Evolutionary conservation across 2,329 filamentous ascomycete species (phyloP).

Genomic region (Escovopsis sp.): DNA sequence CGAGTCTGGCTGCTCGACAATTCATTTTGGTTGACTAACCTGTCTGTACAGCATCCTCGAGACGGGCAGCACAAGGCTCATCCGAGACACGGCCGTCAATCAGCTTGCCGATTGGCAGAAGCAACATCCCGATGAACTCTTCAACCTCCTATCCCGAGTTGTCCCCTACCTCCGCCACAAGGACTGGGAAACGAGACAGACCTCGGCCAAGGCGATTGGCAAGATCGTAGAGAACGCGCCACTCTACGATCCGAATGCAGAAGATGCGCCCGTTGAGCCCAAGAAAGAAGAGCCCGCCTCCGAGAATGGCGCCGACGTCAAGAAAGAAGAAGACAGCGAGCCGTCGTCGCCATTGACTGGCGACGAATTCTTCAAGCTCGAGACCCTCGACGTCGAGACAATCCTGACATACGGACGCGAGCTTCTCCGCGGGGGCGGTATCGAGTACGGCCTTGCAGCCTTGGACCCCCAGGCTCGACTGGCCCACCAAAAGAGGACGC

Average conservation of each 20-base stretch:
- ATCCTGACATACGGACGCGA: slow-evolving; percentile 76
- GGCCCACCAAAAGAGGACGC: slow-evolving; percentile 77
- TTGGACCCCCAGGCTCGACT: slow-evolving; percentile 72
- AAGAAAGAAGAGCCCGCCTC: slow-evolving; percentile 24
- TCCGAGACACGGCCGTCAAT: slow-evolving; percentile 91
- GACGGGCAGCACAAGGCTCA: slow-evolving; percentile 90
- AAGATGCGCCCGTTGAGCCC: slow-evolving; percentile 24
- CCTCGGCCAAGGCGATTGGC: slow-evolving; percentile 84
- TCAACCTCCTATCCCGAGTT: slow-evolving; percentile 84
- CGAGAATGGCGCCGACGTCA: slow-evolving; percentile 29
- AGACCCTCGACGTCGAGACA: slow-evolving; percentile 59
- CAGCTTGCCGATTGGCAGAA: slow-evolving; percentile 97
- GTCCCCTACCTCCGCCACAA: slow-evolving; percentile 92
- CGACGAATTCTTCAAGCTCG: slow-evolving; percentile 55
- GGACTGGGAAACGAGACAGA: slow-evolving; percentile 92
- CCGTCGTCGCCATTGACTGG: slow-evolving; percentile 27
- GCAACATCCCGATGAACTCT: slow-evolving; percentile 91
- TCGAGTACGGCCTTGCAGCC: slow-evolving; percentile 71
- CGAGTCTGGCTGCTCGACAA: neutral
- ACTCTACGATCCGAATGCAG: slow-evolving; percentile 73
- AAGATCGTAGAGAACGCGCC: slow-evolving; percentile 86
- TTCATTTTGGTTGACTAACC: neutral
- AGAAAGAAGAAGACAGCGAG: slow-evolving; percentile 50
- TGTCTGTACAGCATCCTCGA: slow-evolving; percentile 61
- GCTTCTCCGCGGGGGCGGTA: slow-evolving; percentile 69